Evolutionary conservation across 768 basidiomycete genomes (phyloP), one percentile per base, ranked within the genome.

Genomic region (Hemileccinum impolitum): DNA sequence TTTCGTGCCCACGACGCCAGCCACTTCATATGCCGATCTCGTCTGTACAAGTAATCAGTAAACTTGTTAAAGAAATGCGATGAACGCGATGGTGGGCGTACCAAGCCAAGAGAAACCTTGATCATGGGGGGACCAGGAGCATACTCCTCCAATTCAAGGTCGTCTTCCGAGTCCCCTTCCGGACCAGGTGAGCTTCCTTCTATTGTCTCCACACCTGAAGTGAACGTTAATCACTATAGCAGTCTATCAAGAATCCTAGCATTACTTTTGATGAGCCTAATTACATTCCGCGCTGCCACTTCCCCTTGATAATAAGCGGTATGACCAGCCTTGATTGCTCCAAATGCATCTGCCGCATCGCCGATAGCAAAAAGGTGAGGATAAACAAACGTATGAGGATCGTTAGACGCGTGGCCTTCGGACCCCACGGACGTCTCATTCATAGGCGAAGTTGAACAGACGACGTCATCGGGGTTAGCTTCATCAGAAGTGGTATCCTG

Each of bases 261-360:
- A 52, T 57, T 18, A 66, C 62, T 19, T 45, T 59, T 45, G 12
- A 82, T 70, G 13, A 83, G 74, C 41, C 57, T 62, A 6, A 81
- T 39, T 25, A 84, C 67, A 49, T 84, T 85, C n/a, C 70, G 57
- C 25, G 78, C 80, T 0, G 82, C 82, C 11, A 82, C 63, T 44
- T 75, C 63, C 61, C 51, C 74, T 69, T 82, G 80, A 32, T 67
- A 70, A 56, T 78, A 76, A 2, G 80, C 78, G 28, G 69, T 80
- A 52, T 82, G 77, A 0, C 81, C 84, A 12, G 83, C 82, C 19
- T 78, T 74, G 19, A 79, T 75, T 0, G 82, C 84, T 6, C 81
- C 81, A 50, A 82, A 84, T 5, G 80, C 80, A 59, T 84, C 81
- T 1, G 82, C 82, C 1, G 76, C 73, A 46, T 85, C 84, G 8